These are phyloP conservation scores for Aphanomyces invadans DNA, from an alignment of 352 stramenopile species.

Conservation along the genomic window DNA sequence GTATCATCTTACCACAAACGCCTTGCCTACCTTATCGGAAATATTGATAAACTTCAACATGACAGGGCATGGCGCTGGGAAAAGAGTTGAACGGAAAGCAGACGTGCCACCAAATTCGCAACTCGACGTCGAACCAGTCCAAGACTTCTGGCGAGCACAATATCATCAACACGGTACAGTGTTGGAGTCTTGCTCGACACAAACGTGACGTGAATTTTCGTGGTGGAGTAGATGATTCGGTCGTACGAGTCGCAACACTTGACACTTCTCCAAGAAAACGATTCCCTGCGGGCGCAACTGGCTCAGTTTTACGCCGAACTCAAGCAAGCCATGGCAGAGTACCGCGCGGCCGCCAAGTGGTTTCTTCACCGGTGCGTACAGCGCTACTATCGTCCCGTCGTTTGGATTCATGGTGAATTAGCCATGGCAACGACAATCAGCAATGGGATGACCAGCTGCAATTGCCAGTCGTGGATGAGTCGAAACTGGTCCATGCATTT, in stretches of 20 bases:
- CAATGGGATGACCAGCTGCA: background rate
- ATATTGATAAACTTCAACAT: too few species aligned
- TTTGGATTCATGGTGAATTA: background rate
- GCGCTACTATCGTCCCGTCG: background rate
- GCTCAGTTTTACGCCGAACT: constrained; percentile 13
- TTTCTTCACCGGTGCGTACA: background rate
- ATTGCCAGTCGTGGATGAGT: background rate
- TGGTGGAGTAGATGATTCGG: constrained; percentile 19
- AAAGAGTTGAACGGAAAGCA: constrained; percentile 8
- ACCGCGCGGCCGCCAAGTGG: background rate
- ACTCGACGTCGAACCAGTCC: background rate
- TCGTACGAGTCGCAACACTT: constrained; percentile 18
- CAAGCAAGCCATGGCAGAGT: constrained; percentile 11
- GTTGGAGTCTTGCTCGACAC: too few species aligned
- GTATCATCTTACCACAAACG: too few species aligned
- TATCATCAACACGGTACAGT: constrained; percentile 19
- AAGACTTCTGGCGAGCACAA: constrained; percentile 10
- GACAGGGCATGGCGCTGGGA: constrained; percentile 10
- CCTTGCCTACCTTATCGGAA: too few species aligned
- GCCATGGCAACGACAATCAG: background rate
- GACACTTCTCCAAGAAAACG: constrained; percentile 7
- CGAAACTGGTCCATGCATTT: background rate
- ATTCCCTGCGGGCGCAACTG: constrained; percentile 6
- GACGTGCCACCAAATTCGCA: background rate
- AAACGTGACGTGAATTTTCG: too few species aligned